These are phyloP conservation scores for Inga leiocalycina DNA, from an alignment of 306 rosid genomes.

Conservation along the genomic window DNA sequence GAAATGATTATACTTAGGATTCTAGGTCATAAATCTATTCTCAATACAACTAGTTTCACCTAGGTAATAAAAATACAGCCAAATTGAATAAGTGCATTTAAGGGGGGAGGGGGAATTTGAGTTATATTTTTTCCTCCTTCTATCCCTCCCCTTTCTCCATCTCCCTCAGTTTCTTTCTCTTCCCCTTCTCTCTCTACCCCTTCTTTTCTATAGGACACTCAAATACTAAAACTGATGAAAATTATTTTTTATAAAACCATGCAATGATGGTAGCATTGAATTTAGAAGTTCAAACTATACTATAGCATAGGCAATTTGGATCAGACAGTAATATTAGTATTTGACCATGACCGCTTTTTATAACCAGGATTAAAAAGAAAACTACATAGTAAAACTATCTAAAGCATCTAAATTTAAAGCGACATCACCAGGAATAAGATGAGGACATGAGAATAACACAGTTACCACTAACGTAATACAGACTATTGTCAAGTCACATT, in stretches of 20 bases:
- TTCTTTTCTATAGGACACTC: too few relatives aligned
- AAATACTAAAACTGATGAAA: too few relatives aligned
- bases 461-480: conserved; percentile 3
- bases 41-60: conserved; percentile 6
- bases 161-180: too few relatives aligned
- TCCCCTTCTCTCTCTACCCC: too few relatives aligned
- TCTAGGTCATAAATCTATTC: background rate
- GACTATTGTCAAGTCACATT: conserved; percentile 6
- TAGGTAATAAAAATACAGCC: background rate
- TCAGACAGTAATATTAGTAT: conserved; percentile 5
- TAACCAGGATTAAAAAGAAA: too few relatives aligned
- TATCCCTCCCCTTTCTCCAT: too few relatives aligned
- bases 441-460: too few relatives aligned
- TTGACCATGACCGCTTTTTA: background rate
- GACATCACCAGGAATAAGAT: too few relatives aligned
- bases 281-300: background rate
- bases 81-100: background rate
- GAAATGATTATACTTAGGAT: background rate
- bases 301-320: background rate
- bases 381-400: too few relatives aligned
- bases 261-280: background rate
- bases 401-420: too few relatives aligned
- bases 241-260: background rate
- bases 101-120: background rate
- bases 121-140: too few relatives aligned